Percentiles rank a stretch among this genome's conserved stretches.
phyloP scores from a whole-genome alignment of 163 green algal species.

The Trebouxia gelatinosa region DNA sequence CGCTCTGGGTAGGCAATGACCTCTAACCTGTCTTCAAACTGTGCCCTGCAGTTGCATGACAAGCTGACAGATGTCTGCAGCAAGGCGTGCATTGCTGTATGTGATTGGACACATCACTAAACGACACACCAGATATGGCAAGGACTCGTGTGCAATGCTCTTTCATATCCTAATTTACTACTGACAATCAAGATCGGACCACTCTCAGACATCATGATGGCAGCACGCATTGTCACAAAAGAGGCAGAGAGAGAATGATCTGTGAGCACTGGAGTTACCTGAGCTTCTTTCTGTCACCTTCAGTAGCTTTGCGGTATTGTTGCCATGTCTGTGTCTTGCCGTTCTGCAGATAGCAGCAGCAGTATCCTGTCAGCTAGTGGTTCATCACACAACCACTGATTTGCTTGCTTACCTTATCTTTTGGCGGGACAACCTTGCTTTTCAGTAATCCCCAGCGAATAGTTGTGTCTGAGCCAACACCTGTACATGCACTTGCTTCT shows the following conservation, averaged over 20 bases:
- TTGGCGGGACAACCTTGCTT: conserved; percentile 9
- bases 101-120: not conserved
- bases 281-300: conserved; percentile 26
- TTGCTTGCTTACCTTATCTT: conserved; percentile 5
- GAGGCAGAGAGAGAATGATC: not conserved
- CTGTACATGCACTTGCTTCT: too few species aligned
- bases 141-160: not conserved
- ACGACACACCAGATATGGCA: not conserved
- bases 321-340: conserved; percentile 16
- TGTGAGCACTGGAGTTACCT: conserved; percentile 9
- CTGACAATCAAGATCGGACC: too few species aligned
- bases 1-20: conserved; percentile 33
- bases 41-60: conserved; percentile 13
- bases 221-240: too few species aligned
- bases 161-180: too few species aligned
- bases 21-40: conserved; percentile 33
- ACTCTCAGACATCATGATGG: too few species aligned
- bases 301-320: conserved; percentile 29
- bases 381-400: not conserved
- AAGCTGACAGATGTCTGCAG: not conserved
- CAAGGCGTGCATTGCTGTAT: not conserved
- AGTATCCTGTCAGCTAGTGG: not conserved
- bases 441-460: conserved; percentile 34
- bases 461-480: not conserved
- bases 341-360: conserved; percentile 5